Percentiles rank a stretch among this genome's conserved stretches.
Conservation (phyloP, 768 basidiomycete genomes). For the Rossbeevera mucosa region DNA sequence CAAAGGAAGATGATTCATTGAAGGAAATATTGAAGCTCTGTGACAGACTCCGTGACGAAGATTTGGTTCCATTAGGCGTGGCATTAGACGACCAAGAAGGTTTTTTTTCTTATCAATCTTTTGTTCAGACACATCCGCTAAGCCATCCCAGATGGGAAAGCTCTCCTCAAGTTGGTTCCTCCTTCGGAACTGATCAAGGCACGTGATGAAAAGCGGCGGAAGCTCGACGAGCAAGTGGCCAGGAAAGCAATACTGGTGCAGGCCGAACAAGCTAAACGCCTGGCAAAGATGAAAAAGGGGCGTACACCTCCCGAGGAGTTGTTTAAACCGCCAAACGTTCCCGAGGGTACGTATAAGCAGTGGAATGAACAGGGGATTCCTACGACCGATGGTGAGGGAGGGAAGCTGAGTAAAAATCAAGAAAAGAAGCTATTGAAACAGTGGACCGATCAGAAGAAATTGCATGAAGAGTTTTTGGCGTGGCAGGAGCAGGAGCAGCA, state of each 20-base stretch:
- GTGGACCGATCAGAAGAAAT: slow-evolving; percentile 65
- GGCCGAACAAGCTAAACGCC: slow-evolving; percentile 60
- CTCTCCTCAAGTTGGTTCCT: slow-evolving; percentile 87
- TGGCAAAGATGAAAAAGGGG: slow-evolving; percentile 83
- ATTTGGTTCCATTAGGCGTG: slow-evolving; percentile 90
- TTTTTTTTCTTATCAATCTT: slow-evolving; percentile 25
- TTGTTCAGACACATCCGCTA: background rate
- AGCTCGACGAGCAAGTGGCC: slow-evolving; percentile 67
- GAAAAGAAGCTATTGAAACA: slow-evolving; percentile 76
- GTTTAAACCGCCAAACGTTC: slow-evolving; percentile 79
- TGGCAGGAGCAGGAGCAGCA: slow-evolving; percentile 36
- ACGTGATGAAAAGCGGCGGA: slow-evolving; percentile 83
- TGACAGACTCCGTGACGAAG: slow-evolving; percentile 85
- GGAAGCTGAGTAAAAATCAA: slow-evolving; percentile 77
- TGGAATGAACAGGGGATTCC: slow-evolving; percentile 89
- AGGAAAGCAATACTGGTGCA: slow-evolving; percentile 72
- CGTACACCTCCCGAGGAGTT: slow-evolving; percentile 66
- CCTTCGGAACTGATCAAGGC: slow-evolving; percentile 76
- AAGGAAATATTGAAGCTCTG: slow-evolving; percentile 82
- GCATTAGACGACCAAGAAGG: slow-evolving; percentile 97
- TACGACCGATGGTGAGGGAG: slow-evolving; percentile 76
- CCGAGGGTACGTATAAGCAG: slow-evolving; percentile 66
- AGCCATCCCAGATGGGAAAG: slow-evolving; percentile 70
- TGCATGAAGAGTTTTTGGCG: slow-evolving; percentile 72
- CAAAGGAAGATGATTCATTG: slow-evolving; percentile 56